Percentiles rank a stretch among this genome's conserved stretches.
Conservation (phyloP, 371 early-diverging fungal species). For the Apophysomyces trapeziformis region DNA sequence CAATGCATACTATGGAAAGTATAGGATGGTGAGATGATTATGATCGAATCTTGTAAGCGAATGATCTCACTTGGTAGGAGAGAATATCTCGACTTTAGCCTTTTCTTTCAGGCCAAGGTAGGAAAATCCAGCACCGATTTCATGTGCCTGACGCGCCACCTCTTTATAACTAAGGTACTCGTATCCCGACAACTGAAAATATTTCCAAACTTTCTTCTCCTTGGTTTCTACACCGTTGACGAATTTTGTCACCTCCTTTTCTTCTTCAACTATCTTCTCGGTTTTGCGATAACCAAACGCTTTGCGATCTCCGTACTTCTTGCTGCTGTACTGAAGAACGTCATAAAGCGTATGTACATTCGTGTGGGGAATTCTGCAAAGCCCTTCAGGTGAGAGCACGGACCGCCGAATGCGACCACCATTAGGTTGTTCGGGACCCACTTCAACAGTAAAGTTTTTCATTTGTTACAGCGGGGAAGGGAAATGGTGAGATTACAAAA, state of each 20-base stretch:
- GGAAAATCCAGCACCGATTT: constrained; percentile 68
- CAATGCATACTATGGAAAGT: not conserved
- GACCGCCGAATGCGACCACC: constrained; percentile 49
- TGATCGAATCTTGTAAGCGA: not conserved
- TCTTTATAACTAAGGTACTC: constrained; percentile 68
- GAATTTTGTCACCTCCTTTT: constrained; percentile 72
- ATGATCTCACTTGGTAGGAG: constrained; percentile 62
- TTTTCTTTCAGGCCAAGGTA: constrained; percentile 60
- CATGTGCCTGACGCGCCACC: constrained; percentile 39
- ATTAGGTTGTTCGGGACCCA: constrained; percentile 18
- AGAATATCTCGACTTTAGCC: constrained; percentile 69
- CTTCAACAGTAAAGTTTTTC: constrained; percentile 30
- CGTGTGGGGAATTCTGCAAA: constrained; percentile 49
- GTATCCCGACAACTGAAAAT: constrained; percentile 70
- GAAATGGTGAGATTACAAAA: constrained; percentile 4
- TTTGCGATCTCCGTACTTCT: constrained; percentile 44
- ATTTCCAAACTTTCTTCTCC: constrained; percentile 84
- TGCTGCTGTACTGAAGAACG: constrained; percentile 55
- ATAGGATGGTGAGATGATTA: no score
- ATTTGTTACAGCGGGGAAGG: constrained; percentile 10
- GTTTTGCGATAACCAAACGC: constrained; percentile 69
- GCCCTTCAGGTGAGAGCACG: constrained; percentile 44
- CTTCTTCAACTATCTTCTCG: constrained; percentile 68
- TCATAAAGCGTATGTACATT: constrained; percentile 71
- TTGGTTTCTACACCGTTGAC: constrained; percentile 63